Conservation (phyloP, 2,329 filamentous ascomycete species). For the Botryotinia narcissicola region DNA sequence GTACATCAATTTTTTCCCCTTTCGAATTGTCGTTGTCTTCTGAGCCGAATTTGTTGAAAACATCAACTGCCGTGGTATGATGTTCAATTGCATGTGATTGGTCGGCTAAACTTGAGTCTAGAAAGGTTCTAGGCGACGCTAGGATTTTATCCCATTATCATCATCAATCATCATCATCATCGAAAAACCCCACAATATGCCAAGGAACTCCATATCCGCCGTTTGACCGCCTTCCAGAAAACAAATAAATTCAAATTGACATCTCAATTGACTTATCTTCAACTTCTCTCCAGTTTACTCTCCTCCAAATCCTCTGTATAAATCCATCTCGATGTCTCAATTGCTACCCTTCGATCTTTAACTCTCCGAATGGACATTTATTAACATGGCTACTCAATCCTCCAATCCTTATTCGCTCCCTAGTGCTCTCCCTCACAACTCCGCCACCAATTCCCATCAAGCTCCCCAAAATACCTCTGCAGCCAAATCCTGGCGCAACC, state of each 20-base stretch:
- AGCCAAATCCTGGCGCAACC: constrained; percentile 15
- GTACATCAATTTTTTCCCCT: neutral
- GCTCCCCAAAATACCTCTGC: neutral
- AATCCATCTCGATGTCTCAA: constrained; percentile 8
- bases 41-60: neutral
- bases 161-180: constrained; percentile 4
- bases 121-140: neutral
- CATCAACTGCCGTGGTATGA: neutral
- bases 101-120: neutral
- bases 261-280: neutral
- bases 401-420: constrained; percentile 28
- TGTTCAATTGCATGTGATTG: neutral
- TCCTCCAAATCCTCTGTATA: neutral
- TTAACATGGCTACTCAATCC: constrained; percentile 16
- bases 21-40: neutral
- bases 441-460: constrained; percentile 5
- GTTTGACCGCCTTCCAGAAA: constrained; percentile 3
- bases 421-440: constrained; percentile 25
- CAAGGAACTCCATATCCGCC: neutral
- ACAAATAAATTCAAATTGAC: neutral
- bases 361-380: neutral
- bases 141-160: neutral
- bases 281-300: neutral
- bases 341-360: neutral
- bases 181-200: neutral